phyloP scores from a whole-genome alignment of 148 eudicot genomes.

The Oxyria digyna region DNA sequence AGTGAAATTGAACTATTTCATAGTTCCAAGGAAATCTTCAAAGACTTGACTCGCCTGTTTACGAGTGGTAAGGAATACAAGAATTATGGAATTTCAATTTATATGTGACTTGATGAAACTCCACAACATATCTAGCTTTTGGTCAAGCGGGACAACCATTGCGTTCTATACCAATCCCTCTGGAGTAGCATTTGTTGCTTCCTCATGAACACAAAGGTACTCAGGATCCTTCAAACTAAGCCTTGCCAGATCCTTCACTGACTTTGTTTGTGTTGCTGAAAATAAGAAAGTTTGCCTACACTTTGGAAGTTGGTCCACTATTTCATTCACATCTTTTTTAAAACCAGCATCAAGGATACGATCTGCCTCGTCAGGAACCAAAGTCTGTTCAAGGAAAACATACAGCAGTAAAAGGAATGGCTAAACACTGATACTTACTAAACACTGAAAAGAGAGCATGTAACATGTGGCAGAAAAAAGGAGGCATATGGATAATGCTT shows the following conservation, averaged over 20 bases:
- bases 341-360: constrained; percentile 89
- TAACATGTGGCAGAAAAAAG: not conserved
- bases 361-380: constrained; percentile 96
- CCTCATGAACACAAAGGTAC: constrained; percentile 83
- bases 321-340: constrained; percentile 62
- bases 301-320: constrained; percentile 76
- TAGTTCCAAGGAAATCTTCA: too few species aligned
- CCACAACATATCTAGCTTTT: constrained; percentile 85
- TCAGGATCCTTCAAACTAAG: constrained; percentile 96
- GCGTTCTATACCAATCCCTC: constrained; percentile 56
- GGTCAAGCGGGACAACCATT: constrained; percentile 60
- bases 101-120: constrained; percentile 80
- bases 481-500: not conserved
- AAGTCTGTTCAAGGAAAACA: constrained; percentile 41
- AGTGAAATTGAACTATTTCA: too few species aligned
- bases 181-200: constrained; percentile 75
- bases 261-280: constrained; percentile 93
- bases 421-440: not conserved
- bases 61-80: constrained; percentile 83
- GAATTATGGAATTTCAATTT: constrained; percentile 63
- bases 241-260: constrained; percentile 87
- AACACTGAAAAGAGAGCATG: not conserved
- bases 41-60: constrained; percentile 83
- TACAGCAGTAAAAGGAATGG: not conserved
- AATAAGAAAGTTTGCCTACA: constrained; percentile 72